Conservation (phyloP, 805 yeast species). For the Priceomyces haplophilus region DNA sequence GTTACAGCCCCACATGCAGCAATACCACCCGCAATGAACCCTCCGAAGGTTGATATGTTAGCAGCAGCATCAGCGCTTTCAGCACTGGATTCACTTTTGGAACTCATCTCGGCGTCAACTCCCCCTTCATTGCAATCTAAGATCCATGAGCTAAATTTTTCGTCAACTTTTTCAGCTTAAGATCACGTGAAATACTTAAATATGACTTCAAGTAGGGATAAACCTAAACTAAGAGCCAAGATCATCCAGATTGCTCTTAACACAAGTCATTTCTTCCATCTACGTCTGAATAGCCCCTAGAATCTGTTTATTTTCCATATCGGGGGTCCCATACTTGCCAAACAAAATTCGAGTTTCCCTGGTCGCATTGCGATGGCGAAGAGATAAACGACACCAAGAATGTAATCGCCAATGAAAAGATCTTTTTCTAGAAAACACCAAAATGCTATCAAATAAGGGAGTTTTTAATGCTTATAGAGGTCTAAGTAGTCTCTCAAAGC, state of each 20-base stretch:
- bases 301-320: no score
- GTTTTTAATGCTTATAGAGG: background rate
- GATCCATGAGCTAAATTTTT: background rate
- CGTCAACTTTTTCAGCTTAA: background rate
- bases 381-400: background rate
- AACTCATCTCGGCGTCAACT: slow-evolving; percentile 1
- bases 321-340: no score
- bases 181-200: background rate
- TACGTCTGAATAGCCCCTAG: no score
- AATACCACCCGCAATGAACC: slow-evolving; percentile 84
- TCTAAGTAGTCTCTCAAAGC: background rate
- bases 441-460: background rate
- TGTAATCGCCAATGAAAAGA: background rate
- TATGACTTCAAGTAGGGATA: no score
- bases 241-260: no score
- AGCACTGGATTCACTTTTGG: background rate
- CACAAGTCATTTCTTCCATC: background rate
- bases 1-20: slow-evolving; percentile 99
- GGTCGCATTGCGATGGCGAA: background rate
- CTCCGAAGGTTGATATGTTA: slow-evolving; percentile 64
- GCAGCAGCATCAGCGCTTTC: slow-evolving; percentile 35
- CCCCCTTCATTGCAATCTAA: background rate
- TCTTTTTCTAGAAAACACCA: background rate
- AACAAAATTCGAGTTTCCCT: no score
- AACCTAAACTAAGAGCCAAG: no score